Base-by-base conservation (phyloP, 2,329 filamentous ascomycete species). In the Aureobasidium sp. region DNA sequence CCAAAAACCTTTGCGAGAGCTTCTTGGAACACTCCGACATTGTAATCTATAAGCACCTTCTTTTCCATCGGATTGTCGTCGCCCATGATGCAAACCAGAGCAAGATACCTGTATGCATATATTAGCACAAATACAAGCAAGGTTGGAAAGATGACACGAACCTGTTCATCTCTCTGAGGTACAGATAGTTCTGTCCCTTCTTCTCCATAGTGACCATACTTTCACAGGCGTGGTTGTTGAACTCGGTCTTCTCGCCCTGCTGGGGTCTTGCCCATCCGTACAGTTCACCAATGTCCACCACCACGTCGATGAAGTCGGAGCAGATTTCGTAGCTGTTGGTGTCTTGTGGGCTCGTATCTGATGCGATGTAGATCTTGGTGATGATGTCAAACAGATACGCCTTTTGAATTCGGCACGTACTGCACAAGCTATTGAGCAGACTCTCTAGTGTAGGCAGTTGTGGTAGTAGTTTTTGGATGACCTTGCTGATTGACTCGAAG, bases 291-390 rank as follows among this genome's bases (percentile, higher is more conserved):
- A 97, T 89, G 73, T 99, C 94, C 63, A 97, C 93, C 65, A 99
- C 96, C 64, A 97, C 91, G 74, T 99, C 94, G 68, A 99, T 97
- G 73, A 96, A 97, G 73, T 99, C 94, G 55, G 91, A 96, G 78
- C 94, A 99, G 71, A 97, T 96, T 77, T 97, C 94, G 74, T 99
- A 99, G 73, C 90, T 93, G 45, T 90, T 89, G 82, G 97, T 94
- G 71, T 97, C 93, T 36, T 93, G 90, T 0, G 93, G 93, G 42
- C 90, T 88, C 34, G 88, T 94, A 74, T 99, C 94, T 5, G 93
- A 97, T 0, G 94, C 94, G 68, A 99, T 96, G 78, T 99, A 99
- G 65, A 99, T 96, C 78, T 99, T 99, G 77, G 90, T 96, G 68
- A 96, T 84, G 9, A 97, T 92, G 72, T 99, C 95, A 72, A 99